Conservation (phyloP, 306 rosid species). For the Oemleria cerasiformis region DNA sequence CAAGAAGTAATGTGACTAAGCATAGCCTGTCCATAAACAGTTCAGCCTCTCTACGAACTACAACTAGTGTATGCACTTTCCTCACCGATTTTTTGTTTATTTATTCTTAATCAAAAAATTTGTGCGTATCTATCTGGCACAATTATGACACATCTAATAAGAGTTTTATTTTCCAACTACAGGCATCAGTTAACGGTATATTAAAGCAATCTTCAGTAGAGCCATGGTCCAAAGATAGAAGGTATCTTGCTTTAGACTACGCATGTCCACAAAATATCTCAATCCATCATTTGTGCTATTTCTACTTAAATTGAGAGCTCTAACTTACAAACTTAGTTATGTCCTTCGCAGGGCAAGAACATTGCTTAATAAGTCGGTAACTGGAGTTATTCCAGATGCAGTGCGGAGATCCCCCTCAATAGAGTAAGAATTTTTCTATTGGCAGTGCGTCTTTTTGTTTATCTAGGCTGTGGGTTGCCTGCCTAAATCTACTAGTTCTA, state of each 20-base stretch:
- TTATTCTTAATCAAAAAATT: background rate
- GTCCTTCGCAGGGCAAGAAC: conserved; percentile 38
- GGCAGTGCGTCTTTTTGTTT: conserved; percentile 14
- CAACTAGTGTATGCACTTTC: conserved; percentile 42
- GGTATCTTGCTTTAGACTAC: conserved; percentile 42
- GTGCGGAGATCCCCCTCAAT: conserved; percentile 29
- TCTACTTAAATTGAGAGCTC: conserved; percentile 13
- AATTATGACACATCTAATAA: conserved; percentile 8
- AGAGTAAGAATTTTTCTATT: conserved; percentile 35
- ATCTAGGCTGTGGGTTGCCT: conserved; percentile 7
- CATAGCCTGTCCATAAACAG: conserved; percentile 28
- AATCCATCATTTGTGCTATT: conserved; percentile 9
- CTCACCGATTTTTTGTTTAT: background rate
- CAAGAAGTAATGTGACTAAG: conserved; percentile 20
- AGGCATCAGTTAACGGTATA: conserved; percentile 50
- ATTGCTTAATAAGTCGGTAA: conserved; percentile 30
- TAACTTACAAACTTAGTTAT: conserved; percentile 21
- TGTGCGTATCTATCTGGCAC: background rate
- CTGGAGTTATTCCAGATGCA: conserved; percentile 30
- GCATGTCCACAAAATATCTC: background rate
- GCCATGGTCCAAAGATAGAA: conserved; percentile 41
- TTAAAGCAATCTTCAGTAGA: conserved; percentile 41
- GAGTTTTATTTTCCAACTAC: conserved; percentile 16
- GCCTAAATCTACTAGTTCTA: conserved; percentile 5
- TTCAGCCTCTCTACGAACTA: conserved; percentile 26